phyloP scores from a whole-genome alignment of 257 asterid genomes.

The Linderniella brevidens region DNA sequence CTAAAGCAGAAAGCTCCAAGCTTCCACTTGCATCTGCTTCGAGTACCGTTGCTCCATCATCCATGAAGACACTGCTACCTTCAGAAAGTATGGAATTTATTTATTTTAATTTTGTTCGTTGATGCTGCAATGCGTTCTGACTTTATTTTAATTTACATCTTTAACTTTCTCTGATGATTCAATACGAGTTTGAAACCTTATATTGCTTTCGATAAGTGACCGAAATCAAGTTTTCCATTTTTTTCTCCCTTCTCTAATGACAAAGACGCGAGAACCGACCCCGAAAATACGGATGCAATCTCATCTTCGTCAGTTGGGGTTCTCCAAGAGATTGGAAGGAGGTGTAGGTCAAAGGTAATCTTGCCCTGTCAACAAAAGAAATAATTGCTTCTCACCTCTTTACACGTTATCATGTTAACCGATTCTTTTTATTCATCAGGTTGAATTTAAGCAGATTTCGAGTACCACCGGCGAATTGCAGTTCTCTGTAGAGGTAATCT shows the following conservation, averaged over 20 bases:
- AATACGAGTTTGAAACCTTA: too few species aligned
- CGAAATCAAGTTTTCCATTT: neutral
- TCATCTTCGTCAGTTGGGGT: slow-evolving; percentile 48
- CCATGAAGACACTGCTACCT: slow-evolving; percentile 30
- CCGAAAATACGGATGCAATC: slow-evolving; percentile 30
- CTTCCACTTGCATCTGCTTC: slow-evolving; percentile 26
- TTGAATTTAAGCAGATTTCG: slow-evolving; percentile 67
- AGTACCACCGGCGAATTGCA: slow-evolving; percentile 55
- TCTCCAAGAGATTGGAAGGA: slow-evolving; percentile 84
- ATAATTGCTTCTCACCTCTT: too few species aligned
- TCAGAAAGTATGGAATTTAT: slow-evolving; percentile 45
- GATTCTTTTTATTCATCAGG: slow-evolving; percentile 26
- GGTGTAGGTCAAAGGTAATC: slow-evolving; percentile 74
- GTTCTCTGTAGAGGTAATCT: slow-evolving; percentile 79
- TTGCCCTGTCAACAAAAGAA: too few species aligned
- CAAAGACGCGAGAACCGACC: slow-evolving; percentile 43
- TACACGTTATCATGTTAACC: too few species aligned
- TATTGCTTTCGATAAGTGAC: too few species aligned
- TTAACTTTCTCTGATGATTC: too few species aligned
- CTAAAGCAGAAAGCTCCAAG: slow-evolving; percentile 44
- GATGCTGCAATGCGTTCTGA: too few species aligned
- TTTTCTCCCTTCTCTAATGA: slow-evolving; percentile 15
- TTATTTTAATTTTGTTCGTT: neutral
- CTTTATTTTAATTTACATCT: too few species aligned
- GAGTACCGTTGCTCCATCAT: slow-evolving; percentile 30